Evolutionary conservation across 305 asterid species (phyloP), one percentile per base, ranked within the genome.

Genomic region (Nicotiana rustica): DNA sequence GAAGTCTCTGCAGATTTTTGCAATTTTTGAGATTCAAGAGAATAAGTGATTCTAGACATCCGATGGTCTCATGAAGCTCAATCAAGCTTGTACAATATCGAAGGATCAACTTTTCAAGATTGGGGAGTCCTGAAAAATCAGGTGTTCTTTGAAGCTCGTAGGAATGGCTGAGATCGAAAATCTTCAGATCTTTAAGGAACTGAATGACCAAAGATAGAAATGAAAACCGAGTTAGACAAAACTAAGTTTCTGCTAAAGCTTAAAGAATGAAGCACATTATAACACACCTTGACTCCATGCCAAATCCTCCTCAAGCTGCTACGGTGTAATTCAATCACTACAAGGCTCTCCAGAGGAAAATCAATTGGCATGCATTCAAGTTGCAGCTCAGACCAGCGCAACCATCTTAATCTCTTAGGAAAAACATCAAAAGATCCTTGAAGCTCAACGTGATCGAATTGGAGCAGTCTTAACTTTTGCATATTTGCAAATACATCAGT

Each of bases 131-230:
- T 2, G 82, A 83, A 66, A 83, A 67, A 41, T 83, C 71, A 41
- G 82, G 85, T 12, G 85, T 78, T 33, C 44, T 21, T 59, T 35
- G 49, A 38, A 83, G 82, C 13, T 35, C 33, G 10, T 77, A 38
- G 35, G 82, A 83, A 65, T 83, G 85, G 10, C 85, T 83, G 69
- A 83, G 85, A 66, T 83, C 85, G 13, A 83, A 69, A 60, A 83
- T 77, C 67, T 83, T 83, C 70, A 78, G 38, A 41, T 66, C 14
- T 66, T 65, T 83, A n/a, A 83, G 79, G 59, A 55, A 36, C 82
- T 83, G 82, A 38, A 67, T 41, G n/a, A 75, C 44, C 10, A 75
- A 73, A 75, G 80, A 55, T 29, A 52, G 31, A 75, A 15, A 55
- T 29, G 65, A 76, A 29, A 2, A 17, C 29, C 35, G 2, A 52